Base-by-base conservation (phyloP, 148 eudicot genomes). In the Rhododendron simsii region DNA sequence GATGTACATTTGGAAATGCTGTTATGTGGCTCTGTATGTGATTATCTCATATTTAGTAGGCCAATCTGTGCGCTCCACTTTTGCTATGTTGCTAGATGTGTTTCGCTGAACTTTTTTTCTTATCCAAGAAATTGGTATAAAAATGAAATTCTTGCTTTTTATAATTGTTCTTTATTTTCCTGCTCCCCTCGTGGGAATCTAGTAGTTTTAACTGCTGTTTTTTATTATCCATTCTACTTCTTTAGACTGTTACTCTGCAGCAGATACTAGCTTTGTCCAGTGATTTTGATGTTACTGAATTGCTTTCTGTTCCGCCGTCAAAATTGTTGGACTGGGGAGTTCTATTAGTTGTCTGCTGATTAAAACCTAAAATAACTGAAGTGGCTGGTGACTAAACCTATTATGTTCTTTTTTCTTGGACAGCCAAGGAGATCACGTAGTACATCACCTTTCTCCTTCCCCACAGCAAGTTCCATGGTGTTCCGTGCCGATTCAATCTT, bases 371-470 rank as follows among this genome's bases (percentile, higher is more conserved):
- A 63, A 65, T 15, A 26, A 33, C 21, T 71, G 41, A 71, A 26
- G n/a, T 81, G 50, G 67, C 10, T 2, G 39, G 37, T 67, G 57
- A 69, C 48, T 90, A 84, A 87, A 47, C 45, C n/a, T 41, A 74
- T 55, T n/a, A 80, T 78, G 50, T 78, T 78, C 8, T 81, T 57
- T 83, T 65, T 88, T 28, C 26, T 11, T 86, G 86, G 63, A 51
- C 93, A 95, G 98, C 95, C 98, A 23, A 92, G 95, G 88, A 91
- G 93, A 92, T 91, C 89, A 83, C 90, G 95, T 71, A 91, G 73
- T 83, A 71, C 87, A 75, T 87, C 92, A 76, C 67, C 92, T 20
- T 61, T 55, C 83, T 80, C 83, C 57, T 45, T 81, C 48, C 91
- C 91, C 85, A 87, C 87, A 84, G 90, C 94, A 30, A 88, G 89